Evolutionary conservation across 768 basidiomycete species (phyloP), one percentile per base, ranked within the genome.

Genomic region (Hydnomerulius pinastri): DNA sequence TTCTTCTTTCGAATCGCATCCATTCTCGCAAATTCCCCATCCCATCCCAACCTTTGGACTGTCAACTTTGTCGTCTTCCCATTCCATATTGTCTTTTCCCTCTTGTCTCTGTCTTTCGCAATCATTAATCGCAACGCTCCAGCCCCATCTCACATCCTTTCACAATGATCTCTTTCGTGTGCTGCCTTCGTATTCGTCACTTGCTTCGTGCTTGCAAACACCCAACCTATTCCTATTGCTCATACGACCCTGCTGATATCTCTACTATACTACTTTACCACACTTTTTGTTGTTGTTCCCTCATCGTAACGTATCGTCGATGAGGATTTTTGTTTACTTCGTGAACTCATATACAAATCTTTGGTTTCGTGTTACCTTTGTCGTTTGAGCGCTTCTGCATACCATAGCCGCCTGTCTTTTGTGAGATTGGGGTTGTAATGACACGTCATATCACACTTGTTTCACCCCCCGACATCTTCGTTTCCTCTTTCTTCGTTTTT

Each of bases 191-290:
- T 46, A 40, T 43, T 51, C 46, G 42, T 48, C n/a, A n/a, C n/a
- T n/a, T n/a, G n/a, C 55, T 60, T 53, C 60, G 51, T 60, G 51
- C 47, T 54, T 57, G 56, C 55, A 58, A 46, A 43, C 40, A 40
- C 42, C 51, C 54, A 57, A 35, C 47, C 57, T 58, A 58, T 56
- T 55, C 38, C 67, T 69, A 71, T 54, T 65, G 57, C 53, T 55
- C 53, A 54, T 54, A 56, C 41, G 61, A 68, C 41, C 50, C 53
- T 64, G 59, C 63, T 57, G 63, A 59, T 65, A 67, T 66, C 51
- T 52, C 48, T 66, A 68, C 62, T 64, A 68, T 59, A 66, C 28
- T 68, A 68, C 58, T 66, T 59, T 59, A 67, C 66, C 53, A 44
- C 44, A 25, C 30, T 35, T 41, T 37, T 33, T 36, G 47, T 49